Evolutionary conservation across 2,329 filamentous ascomycete genomes (phyloP), one percentile per base, ranked within the genome.

Genomic region (Calonectria pauciramosa): DNA sequence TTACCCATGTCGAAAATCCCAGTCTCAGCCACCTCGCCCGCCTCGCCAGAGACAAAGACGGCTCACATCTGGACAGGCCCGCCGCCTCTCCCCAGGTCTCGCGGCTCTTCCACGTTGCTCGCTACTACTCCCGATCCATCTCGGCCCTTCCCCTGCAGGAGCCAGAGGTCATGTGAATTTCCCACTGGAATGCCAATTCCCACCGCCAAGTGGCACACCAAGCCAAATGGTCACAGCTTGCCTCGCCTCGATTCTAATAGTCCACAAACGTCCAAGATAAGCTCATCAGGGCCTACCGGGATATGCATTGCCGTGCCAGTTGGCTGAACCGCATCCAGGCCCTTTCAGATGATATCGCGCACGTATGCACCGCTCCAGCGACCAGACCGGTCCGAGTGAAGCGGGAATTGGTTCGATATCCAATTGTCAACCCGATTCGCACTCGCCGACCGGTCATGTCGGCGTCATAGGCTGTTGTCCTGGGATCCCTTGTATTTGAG

Each of bases 91-190:
- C 63, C 71, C 71, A 64, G 52, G 71, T 70, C 68, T 70, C 60
- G 60, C 68, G 67, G 64, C 67, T 70, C 60, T 23, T 64, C 67
- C 67, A 73, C 71, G 52, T 71, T 71, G 32, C 56, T 63, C 56
- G 56, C 71, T 59, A 66, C 72, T 71, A 66, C 72, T 71, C 68
- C 72, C 54, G 63, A 67, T 63, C 64, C 68, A 44, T 72, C 71
- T 71, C 74, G 49, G 71, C 36, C 65, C 67, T 71, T 74, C 68
- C 75, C 78, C 71, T 79, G 78, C 79, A 81, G 77, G 74, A 72
- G 56, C 60, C 38, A 56, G 49, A 56, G 73, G 73, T 81, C 79
- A 81, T 81, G 79, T 79, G 79, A 80, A 78, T 70, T 60, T 54
- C 44, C 59, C 64, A 51, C 73, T 70, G 63, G 60, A 70, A 73